phyloP scores from a whole-genome alignment of 495 filamentous ascomycete genomes.

The Trichodelitschia bisporula region DNA sequence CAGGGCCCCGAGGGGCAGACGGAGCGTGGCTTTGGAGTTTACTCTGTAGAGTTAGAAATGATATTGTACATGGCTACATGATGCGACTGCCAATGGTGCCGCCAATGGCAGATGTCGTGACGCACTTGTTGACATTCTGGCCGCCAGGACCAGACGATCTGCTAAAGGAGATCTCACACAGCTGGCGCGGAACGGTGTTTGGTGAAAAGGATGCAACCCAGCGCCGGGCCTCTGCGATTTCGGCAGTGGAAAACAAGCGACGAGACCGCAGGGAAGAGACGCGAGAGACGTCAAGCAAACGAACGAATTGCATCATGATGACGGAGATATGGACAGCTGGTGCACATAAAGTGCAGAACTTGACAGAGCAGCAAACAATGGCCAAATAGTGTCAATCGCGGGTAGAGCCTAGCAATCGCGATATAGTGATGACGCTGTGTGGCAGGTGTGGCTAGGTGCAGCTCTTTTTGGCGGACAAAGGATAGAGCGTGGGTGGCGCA shows the following conservation, averaged over 20 bases:
- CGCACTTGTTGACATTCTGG: slow-evolving; percentile 4
- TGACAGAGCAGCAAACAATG: too few species aligned
- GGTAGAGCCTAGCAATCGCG: too few species aligned
- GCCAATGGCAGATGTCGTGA: background rate
- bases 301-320: too few species aligned
- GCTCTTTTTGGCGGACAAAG: too few species aligned
- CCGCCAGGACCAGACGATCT: slow-evolving; percentile 2
- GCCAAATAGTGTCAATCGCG: too few species aligned
- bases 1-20: slow-evolving; percentile 30
- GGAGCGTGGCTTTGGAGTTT: slow-evolving; percentile 75
- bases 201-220: background rate
- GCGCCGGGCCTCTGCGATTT: background rate
- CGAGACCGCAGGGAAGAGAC: background rate
- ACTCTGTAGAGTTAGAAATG: slow-evolving; percentile 28
- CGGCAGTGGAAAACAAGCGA: background rate
- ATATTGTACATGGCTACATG: background rate
- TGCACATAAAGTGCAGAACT: too few species aligned
- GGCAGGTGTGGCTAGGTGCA: too few species aligned
- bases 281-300: background rate
- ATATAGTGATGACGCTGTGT: too few species aligned
- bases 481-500: too few species aligned
- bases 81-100: background rate
- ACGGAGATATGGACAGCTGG: too few species aligned
- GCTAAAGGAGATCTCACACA: slow-evolving; percentile 1
- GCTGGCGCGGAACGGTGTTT: background rate